A percentile compares a stretch with the other conserved stretches of the same genome.
Evolutionary conservation across 1,139 yeast genomes (phyloP).

Genomic region (Tardiomyces depauwii): DNA sequence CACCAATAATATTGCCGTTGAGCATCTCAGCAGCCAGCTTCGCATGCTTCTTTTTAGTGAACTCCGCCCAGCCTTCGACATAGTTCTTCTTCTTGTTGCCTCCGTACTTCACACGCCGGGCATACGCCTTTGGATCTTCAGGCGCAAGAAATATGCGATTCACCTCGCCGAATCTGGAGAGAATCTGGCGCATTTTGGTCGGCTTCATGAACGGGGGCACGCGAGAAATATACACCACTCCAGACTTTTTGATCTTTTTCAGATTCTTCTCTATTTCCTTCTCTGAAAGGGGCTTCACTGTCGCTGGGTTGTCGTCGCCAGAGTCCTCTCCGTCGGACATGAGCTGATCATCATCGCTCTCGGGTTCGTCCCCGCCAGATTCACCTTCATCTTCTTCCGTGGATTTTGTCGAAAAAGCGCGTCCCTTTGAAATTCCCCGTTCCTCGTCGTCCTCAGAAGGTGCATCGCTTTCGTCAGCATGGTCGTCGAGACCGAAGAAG

Average conservation of each 20-base stretch:
- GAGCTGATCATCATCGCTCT: neutral
- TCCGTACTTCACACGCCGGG: slow-evolving; percentile 67
- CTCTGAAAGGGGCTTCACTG: slow-evolving; percentile 20
- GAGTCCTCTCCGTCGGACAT: neutral
- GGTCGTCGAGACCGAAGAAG: neutral
- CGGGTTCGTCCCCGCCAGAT: neutral
- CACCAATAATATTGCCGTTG: slow-evolving; percentile 85
- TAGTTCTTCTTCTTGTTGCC: slow-evolving; percentile 88
- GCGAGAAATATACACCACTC: slow-evolving; percentile 81
- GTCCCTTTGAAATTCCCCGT: neutral
- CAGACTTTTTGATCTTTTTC: slow-evolving; percentile 52
- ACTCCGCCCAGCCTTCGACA: slow-evolving; percentile 98
- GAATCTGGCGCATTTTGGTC: slow-evolving; percentile 68
- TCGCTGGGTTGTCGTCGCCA: slow-evolving; percentile 1
- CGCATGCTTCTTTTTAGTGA: slow-evolving; percentile 71
- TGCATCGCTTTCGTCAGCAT: neutral
- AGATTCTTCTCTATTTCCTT: slow-evolving; percentile 22
- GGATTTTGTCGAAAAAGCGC: neutral
- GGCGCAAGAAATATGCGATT: slow-evolving; percentile 82
- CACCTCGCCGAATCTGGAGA: slow-evolving; percentile 72
- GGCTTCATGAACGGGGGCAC: slow-evolving; percentile 99
- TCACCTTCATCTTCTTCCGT: neutral
- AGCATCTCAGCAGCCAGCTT: slow-evolving; percentile 77
- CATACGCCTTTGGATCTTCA: slow-evolving; percentile 58
- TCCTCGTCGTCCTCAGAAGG: neutral